Percentiles rank a stretch among this genome's conserved stretches.
Evolutionary conservation across 345 rosid species (phyloP).

Genomic region (Eucalyptus marginata): DNA sequence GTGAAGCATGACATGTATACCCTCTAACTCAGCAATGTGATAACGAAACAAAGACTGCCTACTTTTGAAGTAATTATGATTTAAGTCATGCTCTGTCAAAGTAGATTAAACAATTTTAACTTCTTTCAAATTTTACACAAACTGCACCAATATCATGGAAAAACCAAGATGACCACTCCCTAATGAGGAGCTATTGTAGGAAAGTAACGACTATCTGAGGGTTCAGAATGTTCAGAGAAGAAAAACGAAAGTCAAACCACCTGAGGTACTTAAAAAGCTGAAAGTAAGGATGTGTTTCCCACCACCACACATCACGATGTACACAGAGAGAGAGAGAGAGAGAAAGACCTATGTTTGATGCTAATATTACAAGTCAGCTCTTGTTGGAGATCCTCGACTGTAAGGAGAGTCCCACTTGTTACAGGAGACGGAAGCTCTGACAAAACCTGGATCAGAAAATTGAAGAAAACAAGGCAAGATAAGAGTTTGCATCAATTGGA

Average conservation of each 20-base stretch:
- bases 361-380: constrained; percentile 76
- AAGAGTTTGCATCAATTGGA: background rate
- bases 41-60: background rate
- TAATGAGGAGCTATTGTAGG: background rate
- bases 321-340: background rate
- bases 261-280: background rate
- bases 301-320: background rate
- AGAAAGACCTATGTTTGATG: constrained; percentile 78
- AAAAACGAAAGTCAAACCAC: background rate
- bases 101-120: background rate
- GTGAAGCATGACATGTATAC: background rate
- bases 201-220: background rate
- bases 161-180: background rate
- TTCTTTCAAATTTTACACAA: background rate
- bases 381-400: constrained; percentile 87
- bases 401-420: constrained; percentile 55
- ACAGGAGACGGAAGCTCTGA: constrained; percentile 76
- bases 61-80: background rate
- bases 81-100: background rate
- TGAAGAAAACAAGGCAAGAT: background rate
- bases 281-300: background rate
- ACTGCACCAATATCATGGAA: background rate
- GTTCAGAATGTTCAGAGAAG: background rate
- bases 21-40: background rate
- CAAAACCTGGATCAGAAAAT: constrained; percentile 31